Conservation (phyloP, 257 asterid genomes). For the Vinca minor region DNA sequence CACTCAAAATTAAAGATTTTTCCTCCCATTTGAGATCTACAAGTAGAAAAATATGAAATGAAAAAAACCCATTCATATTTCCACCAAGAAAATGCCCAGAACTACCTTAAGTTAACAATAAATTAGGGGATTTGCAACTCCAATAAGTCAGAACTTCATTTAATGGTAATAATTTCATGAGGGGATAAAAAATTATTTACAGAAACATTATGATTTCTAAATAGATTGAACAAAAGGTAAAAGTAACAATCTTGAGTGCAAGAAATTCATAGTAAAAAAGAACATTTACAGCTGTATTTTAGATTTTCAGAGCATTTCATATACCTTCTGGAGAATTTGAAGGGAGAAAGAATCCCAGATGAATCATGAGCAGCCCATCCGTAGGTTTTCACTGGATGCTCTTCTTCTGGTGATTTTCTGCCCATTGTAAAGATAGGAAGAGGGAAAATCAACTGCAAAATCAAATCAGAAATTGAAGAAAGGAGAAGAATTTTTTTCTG, state of each 20-base stretch:
- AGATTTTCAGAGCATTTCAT: not conserved
- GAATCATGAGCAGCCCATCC: slow-evolving; percentile 51
- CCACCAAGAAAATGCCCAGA: not conserved
- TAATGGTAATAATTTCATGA: not conserved
- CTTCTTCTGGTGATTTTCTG: slow-evolving; percentile 31
- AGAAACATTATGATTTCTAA: not conserved
- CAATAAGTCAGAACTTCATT: not conserved
- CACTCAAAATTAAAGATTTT: not conserved
- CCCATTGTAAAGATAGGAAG: not conserved
- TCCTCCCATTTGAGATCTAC: too few species aligned
- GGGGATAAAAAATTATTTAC: too few species aligned
- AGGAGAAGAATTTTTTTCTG: not conserved
- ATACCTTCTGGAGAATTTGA: slow-evolving; percentile 55
- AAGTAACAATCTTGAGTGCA: not conserved
- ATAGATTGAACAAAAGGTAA: not conserved
- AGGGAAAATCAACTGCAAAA: not conserved
- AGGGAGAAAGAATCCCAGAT: slow-evolving; percentile 47
- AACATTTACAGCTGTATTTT: not conserved
- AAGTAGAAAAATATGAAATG: not conserved
- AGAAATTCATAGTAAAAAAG: not conserved
- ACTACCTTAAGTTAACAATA: not conserved
- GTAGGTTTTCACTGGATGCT: slow-evolving; percentile 39
- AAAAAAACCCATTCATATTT: too few species aligned
- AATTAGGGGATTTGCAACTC: not conserved
- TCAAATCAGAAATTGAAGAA: not conserved